A percentile compares a stretch with the other conserved stretches of the same genome.
phyloP scores from a whole-genome alignment of 306 rosid genomes.

The Vachellia pachyceras region DNA sequence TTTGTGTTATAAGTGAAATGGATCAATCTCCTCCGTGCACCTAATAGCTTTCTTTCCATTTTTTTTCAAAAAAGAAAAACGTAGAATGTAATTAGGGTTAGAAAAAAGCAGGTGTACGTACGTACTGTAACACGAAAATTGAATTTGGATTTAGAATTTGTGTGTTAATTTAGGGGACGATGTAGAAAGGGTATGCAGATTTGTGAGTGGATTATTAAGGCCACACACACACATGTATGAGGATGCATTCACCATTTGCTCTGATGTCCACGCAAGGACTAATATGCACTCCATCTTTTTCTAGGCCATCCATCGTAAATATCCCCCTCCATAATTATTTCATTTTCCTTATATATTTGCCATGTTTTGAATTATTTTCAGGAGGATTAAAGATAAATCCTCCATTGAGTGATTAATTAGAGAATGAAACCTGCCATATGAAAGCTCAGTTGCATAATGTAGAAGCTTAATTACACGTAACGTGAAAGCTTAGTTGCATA shows the following conservation, averaged over 20 bases:
- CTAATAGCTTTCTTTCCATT: not conserved
- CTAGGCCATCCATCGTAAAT: conserved; percentile 18
- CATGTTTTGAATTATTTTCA: no score
- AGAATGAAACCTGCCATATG: no score
- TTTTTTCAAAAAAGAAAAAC: not conserved
- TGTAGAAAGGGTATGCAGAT: not conserved
- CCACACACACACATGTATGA: no score
- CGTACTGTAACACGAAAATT: not conserved
- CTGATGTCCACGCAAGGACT: conserved; percentile 33
- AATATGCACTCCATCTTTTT: conserved; percentile 26
- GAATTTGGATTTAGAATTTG: not conserved
- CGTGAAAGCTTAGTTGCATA: no score
- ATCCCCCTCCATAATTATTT: no score
- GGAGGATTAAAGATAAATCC: no score
- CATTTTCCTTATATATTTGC: not conserved
- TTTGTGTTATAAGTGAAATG: not conserved
- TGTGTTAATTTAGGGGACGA: not conserved
- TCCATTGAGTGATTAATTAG: no score
- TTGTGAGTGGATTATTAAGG: conserved; percentile 13
- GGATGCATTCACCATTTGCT: no score
- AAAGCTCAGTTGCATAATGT: no score
- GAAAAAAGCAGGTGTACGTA: not conserved
- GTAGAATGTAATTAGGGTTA: no score
- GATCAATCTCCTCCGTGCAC: conserved; percentile 21
- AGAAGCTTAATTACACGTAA: no score